Evolutionary conservation across 257 asterid species (phyloP), one percentile per base, ranked within the genome.

Genomic region (Galeopsis tetrahit): DNA sequence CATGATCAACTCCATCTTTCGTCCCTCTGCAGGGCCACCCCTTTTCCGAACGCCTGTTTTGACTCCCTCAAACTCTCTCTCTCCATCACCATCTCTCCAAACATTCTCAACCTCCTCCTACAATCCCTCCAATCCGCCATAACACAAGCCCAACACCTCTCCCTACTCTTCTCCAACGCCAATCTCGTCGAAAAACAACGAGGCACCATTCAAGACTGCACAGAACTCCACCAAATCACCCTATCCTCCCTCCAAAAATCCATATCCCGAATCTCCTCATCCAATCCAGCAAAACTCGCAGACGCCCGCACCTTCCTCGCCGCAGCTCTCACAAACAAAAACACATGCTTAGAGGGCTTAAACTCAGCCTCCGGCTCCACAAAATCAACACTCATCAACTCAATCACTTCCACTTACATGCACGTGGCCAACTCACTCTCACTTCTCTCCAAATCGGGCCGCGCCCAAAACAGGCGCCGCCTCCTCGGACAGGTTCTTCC

Each of bases 291-390:
- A 21, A 81, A 81, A 5, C 7, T 87, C 9, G 63, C 85, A 10
- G 96, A 95, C 76, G 86, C 96, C 4, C 78, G 83, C 21, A 75
- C 90, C 0, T 87, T 78, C 17, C 88, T 95, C 9, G 86, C 89
- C 66, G 99, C 99, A 0, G 86, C 98, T 13, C 49, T 90, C 31
- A 90, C 97, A 2, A 95, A 95, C 83, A 85, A 76, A 44, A 61
- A 61, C 69, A 92, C 99, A 2, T 92, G 99, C 69, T 67, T 87
- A 34, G 98, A 95, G 67, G 98, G 94, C 34, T 72, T 95, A n/a
- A 65, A 73, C 8, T 77, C 82, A 1, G 90, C 96, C 42, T 39
- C 84, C 6, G 99, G 99, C 0, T 74, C 92, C 0, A 51, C 74
- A 6, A 95, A 95, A 71, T 14, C 83, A 2, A 33, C 80, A 2